Conservation (phyloP, 1,284 basidiomycete species). For the Fomes fomentarius region DNA sequence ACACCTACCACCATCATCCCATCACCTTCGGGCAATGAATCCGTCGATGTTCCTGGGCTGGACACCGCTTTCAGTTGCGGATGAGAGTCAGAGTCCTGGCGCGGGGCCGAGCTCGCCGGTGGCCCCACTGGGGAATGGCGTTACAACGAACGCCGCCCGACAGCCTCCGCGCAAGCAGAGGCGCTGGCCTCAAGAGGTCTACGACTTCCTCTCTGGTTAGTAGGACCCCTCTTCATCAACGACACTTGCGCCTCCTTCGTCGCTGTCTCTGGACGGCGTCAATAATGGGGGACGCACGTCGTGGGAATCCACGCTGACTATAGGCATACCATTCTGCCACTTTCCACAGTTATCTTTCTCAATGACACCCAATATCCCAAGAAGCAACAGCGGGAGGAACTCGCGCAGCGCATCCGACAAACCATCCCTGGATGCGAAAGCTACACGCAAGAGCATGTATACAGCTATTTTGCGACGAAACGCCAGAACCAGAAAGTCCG, state of each 20-base stretch:
- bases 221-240: too few relatives aligned
- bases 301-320: neutral
- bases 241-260: neutral
- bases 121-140: neutral
- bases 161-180: constrained; percentile 1
- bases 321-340: neutral
- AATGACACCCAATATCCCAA: constrained; percentile 5
- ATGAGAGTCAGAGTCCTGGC: constrained; percentile 3
- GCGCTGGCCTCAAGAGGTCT: constrained; percentile 6
- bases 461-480: constrained; percentile 3
- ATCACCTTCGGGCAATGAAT: neutral
- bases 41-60: neutral
- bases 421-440: constrained; percentile 3
- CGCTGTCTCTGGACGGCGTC: too few relatives aligned
- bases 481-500: neutral
- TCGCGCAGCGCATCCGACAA: constrained; percentile 2
- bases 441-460: constrained; percentile 7
- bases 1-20: neutral
- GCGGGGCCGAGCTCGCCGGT: neutral
- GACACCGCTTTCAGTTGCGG: neutral
- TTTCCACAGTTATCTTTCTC: constrained; percentile 8
- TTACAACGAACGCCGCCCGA: neutral
- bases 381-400: neutral
- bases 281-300: neutral
- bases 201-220: constrained; percentile 13